Base-by-base conservation (phyloP, 2,329 filamentous ascomycete genomes). In the Diaporthe amygdali region DNA sequence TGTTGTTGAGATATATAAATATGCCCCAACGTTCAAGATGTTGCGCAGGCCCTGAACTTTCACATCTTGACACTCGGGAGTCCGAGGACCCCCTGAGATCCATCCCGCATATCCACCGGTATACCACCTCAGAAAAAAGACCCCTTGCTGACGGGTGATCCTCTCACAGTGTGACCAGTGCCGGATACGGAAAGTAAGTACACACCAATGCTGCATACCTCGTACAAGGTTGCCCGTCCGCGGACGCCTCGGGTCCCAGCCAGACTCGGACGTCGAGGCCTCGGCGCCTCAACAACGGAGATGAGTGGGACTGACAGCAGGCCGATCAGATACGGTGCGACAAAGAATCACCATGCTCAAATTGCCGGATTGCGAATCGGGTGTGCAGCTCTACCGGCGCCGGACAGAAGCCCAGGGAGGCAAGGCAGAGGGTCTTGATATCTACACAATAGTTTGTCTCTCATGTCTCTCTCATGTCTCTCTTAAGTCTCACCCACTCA, bases 381-480 rank as follows among this genome's bases (percentile, higher is more conserved):
- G 76, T 82, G 15, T 90, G 88, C 76, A 88, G 86, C 71, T 89
- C 87, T 5, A 88, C 86, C 0, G 87, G 88, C 4, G 80, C 83
- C 15, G 85, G 86, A 9, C 87, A 89, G 75, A 84, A 86, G 71
- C 85, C 87, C 32, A 88, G 86, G 76, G 87, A 89, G 76, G 80
- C 83, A 54, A 83, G 87, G 49, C 87, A 89, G 75, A 82, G 88
- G 66, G 88, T 90, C 47, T 81, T 90, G 73, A 90, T 90, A 71
- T 89, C 88, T 2, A 88, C 87, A 52, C 88, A 90, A 84, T 90
- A 90, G 88, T 90, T 79, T 75, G 86, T 82, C 44, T 56, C 66
- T 47, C 55, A 46, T 54, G 56, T 44, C 64, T 49, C 17, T 68
- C 39, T 22, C 12, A 15, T 34, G 10, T 7, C 54, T 41, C 22